Evolutionary conservation across 2,329 filamentous ascomycete species (phyloP).

Genomic region (Hyphodiscus sp.): DNA sequence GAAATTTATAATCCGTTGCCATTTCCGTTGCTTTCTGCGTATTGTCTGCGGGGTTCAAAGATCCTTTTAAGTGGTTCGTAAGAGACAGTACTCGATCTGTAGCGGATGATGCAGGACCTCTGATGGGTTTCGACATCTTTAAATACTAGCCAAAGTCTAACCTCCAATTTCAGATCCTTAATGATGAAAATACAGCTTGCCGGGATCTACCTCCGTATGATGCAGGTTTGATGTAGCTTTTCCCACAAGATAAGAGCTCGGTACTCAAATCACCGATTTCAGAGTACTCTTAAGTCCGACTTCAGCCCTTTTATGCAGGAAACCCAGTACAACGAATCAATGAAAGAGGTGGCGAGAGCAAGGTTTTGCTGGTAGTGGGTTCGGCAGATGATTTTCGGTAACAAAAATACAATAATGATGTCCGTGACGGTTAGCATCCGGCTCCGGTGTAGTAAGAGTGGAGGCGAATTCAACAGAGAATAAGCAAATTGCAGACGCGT

Average conservation of each 20-base stretch:
- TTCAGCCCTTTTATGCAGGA: not conserved
- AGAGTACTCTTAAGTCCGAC: not conserved
- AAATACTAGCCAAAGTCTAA: not conserved
- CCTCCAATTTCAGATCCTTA: no score
- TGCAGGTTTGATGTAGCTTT: no score
- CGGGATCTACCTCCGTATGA: not conserved
- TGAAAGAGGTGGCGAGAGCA: not conserved
- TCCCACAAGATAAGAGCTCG: no score
- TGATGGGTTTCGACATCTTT: constrained; percentile 19
- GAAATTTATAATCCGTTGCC: constrained; percentile 28
- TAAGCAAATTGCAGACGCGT: no score
- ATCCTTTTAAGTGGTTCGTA: constrained; percentile 22
- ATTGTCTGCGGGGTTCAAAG: constrained; percentile 16
- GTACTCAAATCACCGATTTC: no score
- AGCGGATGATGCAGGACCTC: constrained; percentile 13
- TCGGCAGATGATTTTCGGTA: not conserved
- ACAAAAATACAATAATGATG: not conserved
- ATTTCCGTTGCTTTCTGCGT: constrained; percentile 20
- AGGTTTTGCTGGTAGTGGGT: not conserved
- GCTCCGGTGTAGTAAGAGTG: not conserved
- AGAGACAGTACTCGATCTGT: constrained; percentile 20
- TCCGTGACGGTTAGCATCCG: not conserved
- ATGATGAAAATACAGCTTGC: no score
- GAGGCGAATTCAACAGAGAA: not conserved
- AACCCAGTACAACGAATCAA: not conserved